Evolutionary conservation across 805 yeast genomes (phyloP), one percentile per base, ranked within the genome.

Genomic region (Candida pseudofarinosa): DNA sequence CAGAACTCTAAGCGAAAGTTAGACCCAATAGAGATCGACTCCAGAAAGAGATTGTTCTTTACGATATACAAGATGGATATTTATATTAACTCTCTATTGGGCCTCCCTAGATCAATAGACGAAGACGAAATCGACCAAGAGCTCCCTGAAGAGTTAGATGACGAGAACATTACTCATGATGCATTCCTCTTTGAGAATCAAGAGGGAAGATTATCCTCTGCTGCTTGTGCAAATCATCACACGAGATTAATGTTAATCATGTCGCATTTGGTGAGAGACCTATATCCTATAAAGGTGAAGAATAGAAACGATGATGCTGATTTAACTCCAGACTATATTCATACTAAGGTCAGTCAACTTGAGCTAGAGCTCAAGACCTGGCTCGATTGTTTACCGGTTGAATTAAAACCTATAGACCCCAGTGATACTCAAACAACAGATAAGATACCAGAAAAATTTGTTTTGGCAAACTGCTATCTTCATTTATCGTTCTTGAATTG

Each of bases 21-120:
- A 38, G 84, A 84, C 51, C 90, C 90, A 1, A 81, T 89, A 28
- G 95, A 87, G 56, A 69, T 81, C 32, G 96, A 90, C 56, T 84
- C 87, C 1, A 72, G 95, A 46, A 89, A 88, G 61, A 72, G 97
- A 45, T 65, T 90, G 34, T 89, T 89, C 59, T 89, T 91, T 86
- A 84, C 96, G 1, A 83, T 89, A 48, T 85, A 86, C 60, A 89
- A 89, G 59, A 85, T 88, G 84, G 97, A 90, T 56, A 80, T 88
- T 35, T 89, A 90, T 59, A 86, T 88, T 54, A 87, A 86, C 59
- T 85, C 96, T 6, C 81, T 89, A 67, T 60, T 90, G 49, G 97
- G 96, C 1, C 69, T 89, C 39, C 97, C 97, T 1, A 69, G 88
- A 44, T 78, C 89, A 2, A 77, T 88, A 14, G 69, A 79, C 38